Evolutionary conservation across 148 eudicot species (phyloP).

Genomic region (Simmondsia chinensis): DNA sequence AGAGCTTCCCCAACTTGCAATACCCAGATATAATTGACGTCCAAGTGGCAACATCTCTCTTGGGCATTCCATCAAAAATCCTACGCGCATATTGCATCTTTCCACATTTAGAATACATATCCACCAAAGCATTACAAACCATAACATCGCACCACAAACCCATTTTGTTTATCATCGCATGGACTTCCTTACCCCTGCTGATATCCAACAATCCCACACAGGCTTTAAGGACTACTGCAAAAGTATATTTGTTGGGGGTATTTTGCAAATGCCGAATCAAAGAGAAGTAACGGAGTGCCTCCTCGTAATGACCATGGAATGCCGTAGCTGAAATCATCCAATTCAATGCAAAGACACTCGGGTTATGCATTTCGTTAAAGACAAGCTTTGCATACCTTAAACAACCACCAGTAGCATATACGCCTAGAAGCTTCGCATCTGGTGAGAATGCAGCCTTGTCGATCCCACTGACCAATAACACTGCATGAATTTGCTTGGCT

Average conservation of each 20-base stretch:
- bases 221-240: constrained; percentile 40
- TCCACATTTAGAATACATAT: constrained; percentile 56
- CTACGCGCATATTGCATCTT: constrained; percentile 23
- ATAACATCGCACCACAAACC: constrained; percentile 34
- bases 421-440: constrained; percentile 37
- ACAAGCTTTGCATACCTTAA: constrained; percentile 30
- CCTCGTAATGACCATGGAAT: constrained; percentile 27
- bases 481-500: constrained; percentile 50
- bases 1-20: constrained; percentile 28
- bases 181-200: constrained; percentile 46
- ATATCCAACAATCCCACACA: constrained; percentile 60
- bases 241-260: constrained; percentile 39
- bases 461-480: constrained; percentile 20
- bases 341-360: constrained; percentile 53
- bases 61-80: constrained; percentile 42
- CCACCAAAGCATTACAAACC: constrained; percentile 58
- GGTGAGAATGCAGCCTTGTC: constrained; percentile 19
- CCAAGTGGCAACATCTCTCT: constrained; percentile 58
- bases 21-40: constrained; percentile 57
- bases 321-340: constrained; percentile 65
- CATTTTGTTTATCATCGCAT: constrained; percentile 28
- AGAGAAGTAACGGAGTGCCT: constrained; percentile 44
- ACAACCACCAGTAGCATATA: constrained; percentile 48
- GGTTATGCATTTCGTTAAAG: constrained; percentile 34
- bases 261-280: constrained; percentile 22